phyloP scores from a whole-genome alignment of 768 basidiomycete genomes.

The Ramaria sp. region DNA sequence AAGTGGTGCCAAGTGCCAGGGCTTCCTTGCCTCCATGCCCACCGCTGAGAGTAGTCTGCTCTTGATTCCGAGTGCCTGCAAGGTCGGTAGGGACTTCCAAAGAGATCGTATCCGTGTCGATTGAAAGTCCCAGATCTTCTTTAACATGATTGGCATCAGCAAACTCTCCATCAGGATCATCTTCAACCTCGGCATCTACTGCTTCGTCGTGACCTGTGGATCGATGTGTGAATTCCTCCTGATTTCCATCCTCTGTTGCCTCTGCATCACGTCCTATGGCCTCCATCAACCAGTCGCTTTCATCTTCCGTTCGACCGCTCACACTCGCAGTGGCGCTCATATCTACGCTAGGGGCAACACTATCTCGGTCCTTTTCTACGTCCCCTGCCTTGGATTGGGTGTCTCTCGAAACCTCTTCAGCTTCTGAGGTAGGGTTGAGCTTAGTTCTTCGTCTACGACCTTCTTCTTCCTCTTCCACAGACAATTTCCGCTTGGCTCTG shows the following conservation, averaged over 20 bases:
- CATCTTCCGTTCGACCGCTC: constrained; percentile 36
- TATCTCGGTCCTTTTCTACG: constrained; percentile 37
- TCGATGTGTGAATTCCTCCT: constrained; percentile 22
- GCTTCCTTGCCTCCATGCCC: neutral
- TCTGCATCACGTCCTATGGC: constrained; percentile 68
- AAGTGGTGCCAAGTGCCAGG: neutral
- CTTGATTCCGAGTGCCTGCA: neutral
- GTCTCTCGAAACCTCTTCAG: constrained; percentile 48
- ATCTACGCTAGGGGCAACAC: constrained; percentile 56
- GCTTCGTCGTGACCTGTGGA: constrained; percentile 1
- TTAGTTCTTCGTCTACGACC: constrained; percentile 36
- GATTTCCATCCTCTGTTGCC: constrained; percentile 32
- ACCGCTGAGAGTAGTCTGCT: neutral
- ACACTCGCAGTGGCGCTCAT: constrained; percentile 7
- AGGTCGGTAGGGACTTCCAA: neutral
- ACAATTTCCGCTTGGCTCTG: constrained; percentile 77
- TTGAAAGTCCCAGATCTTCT: constrained; percentile 2
- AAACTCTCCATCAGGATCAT: neutral
- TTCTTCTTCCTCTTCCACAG: constrained; percentile 72
- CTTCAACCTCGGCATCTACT: constrained; percentile 13
- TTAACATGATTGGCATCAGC: constrained; percentile 2
- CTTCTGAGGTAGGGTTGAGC: constrained; percentile 26
- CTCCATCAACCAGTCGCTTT: constrained; percentile 84
- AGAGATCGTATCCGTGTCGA: too few species aligned
- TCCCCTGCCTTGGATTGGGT: constrained; percentile 34